Base-by-base conservation (phyloP, 2,329 filamentous ascomycete genomes). In the Mariannaea elegans region DNA sequence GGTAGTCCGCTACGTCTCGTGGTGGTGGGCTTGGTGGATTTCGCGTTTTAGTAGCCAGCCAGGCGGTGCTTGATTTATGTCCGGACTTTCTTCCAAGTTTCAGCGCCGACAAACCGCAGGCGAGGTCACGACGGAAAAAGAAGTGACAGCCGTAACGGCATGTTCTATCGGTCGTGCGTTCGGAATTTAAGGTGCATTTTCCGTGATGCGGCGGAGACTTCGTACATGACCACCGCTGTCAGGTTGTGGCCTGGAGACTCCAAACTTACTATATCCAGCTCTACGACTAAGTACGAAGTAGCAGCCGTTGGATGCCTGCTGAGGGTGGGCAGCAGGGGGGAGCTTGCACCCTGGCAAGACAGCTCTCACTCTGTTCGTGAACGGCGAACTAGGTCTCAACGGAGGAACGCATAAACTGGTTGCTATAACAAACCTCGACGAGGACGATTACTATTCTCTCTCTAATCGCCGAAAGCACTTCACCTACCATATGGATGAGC, bases 11-110 rank as follows among this genome's bases (percentile, higher is more conserved):
- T 56, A 42, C 54, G 38, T 55, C 41, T 67, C 51, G 64, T 65
- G 56, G 56, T 69, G 67, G 65, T 67, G 65, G 64, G 57, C 59
- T 65, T 38, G 39, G 50, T 36, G 32, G 46, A 56, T 56, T 14
- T 44, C n/a, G 41, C 41, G 6, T 44, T 19, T 44, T 47, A 49
- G 23, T 31, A 31, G 39, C 60, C 53, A 56, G 38, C 36, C 45
- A 59, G 45, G 31, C 45, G 19, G 38, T 49, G 31, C 47, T 14
- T 38, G 21, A 42, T 47, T 27, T 23, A 7, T 14, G 27, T 36
- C 45, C 39, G 29, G 36, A 14, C 24, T n/a, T 24, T 10, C 32
- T 44, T 44, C 7, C 19, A 44, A 24, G 12, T n/a, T 14, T 6
- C 10, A 39, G 36, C 36, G 14, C 13, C 19, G 12, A 21, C 21